Conservation (phyloP, 2,329 filamentous ascomycete species). For the Aureobasidium mangrovei region DNA sequence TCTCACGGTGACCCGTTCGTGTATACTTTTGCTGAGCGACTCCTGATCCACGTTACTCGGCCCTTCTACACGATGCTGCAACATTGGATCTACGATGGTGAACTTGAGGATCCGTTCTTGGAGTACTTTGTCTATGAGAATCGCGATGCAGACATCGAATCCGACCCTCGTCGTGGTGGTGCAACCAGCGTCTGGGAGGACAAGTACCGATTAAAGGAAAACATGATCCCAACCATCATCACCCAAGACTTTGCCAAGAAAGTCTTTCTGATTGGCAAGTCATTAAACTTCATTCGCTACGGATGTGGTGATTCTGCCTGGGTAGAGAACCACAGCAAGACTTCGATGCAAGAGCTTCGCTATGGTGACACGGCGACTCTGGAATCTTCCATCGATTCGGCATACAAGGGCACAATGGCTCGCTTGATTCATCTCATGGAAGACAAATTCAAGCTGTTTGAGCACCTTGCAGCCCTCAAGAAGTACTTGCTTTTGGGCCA, state of each 20-base stretch:
- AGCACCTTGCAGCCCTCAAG: conserved; percentile 84
- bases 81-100: conserved; percentile 97
- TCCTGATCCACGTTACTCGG: conserved; percentile 76
- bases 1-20: conserved; percentile 95
- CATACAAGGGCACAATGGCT: conserved; percentile 97
- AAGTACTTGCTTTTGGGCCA: conserved; percentile 91
- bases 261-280: conserved; percentile 95
- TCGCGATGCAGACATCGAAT: conserved; percentile 42
- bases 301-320: conserved; percentile 88
- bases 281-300: conserved; percentile 94
- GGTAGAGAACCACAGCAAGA: conserved; percentile 93
- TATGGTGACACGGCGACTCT: conserved; percentile 91
- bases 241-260: conserved; percentile 91
- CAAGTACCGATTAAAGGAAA: conserved; percentile 78
- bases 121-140: conserved; percentile 95
- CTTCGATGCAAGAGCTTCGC: conserved; percentile 78
- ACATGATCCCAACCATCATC: conserved; percentile 89
- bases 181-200: conserved; percentile 95
- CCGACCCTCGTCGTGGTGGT: conserved; percentile 41
- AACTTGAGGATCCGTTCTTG: conserved; percentile 87
- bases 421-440: conserved; percentile 89
- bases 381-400: conserved; percentile 89
- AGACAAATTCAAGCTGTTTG: conserved; percentile 87
- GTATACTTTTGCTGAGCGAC: conserved; percentile 79
- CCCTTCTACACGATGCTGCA: conserved; percentile 96